Conservation (phyloP, 176 grass and related monocot species). For the Carex scoparia region DNA sequence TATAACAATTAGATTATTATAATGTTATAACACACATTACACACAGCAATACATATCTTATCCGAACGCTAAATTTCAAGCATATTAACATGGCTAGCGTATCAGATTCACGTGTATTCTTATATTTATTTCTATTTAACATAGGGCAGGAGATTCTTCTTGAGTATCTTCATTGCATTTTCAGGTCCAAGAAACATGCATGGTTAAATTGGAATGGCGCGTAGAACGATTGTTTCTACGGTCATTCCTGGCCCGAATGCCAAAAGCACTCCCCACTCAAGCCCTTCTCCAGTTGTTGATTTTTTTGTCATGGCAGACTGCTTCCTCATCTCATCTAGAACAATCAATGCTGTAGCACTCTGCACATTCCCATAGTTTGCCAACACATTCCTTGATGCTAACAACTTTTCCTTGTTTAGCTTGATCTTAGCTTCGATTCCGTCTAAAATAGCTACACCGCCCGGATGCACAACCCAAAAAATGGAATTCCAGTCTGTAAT, state of each 20-base stretch:
- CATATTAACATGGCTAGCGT: too few relatives aligned
- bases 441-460: slow-evolving; percentile 7
- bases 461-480: slow-evolving; percentile 21
- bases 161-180: too few relatives aligned
- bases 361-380: slow-evolving; percentile 14
- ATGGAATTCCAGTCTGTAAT: slow-evolving; percentile 19
- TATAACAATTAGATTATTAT: too few relatives aligned
- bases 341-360: background rate
- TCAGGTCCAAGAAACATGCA: too few relatives aligned
- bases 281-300: background rate
- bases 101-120: too few relatives aligned
- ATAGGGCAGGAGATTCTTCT: too few relatives aligned
- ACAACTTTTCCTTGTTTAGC: slow-evolving; percentile 15
- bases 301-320: background rate
- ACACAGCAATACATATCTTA: too few relatives aligned
- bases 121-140: too few relatives aligned
- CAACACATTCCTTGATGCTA: background rate
- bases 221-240: slow-evolving; percentile 8
- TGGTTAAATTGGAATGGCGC: too few relatives aligned
- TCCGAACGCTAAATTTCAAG: too few relatives aligned
- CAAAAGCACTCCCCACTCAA: slow-evolving; percentile 20
- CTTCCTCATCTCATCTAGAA: slow-evolving; percentile 22
- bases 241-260: slow-evolving; percentile 1
- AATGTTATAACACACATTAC: too few relatives aligned
- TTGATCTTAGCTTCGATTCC: slow-evolving; percentile 9